These are phyloP conservation scores for Cryoendolithus antarcticus DNA, from an alignment of 2,329 filamentous ascomycete genomes.

Conservation along the genomic window DNA sequence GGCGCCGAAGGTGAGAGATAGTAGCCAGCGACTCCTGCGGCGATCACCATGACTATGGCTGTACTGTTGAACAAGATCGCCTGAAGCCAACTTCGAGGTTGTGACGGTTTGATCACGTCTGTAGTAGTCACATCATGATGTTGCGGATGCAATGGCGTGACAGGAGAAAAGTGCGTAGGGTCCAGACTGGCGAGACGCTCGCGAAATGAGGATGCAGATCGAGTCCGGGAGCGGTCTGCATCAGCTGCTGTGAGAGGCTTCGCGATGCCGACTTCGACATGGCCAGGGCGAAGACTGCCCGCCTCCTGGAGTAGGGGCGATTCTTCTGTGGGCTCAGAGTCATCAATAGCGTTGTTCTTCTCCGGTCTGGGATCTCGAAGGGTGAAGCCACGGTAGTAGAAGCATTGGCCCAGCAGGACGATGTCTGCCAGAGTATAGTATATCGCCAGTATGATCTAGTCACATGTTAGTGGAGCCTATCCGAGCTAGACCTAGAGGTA, in stretches of 20 bases:
- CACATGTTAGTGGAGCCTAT: background rate
- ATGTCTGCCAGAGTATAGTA: conserved; percentile 91
- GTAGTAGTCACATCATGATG: conserved; percentile 22
- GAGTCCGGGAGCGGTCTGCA: conserved; percentile 14
- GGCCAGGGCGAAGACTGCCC: conserved; percentile 1
- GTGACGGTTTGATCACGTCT: conserved; percentile 26
- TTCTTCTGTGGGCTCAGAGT: conserved; percentile 19
- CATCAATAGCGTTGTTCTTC: conserved; percentile 11
- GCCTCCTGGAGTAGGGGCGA: conserved; percentile 16
- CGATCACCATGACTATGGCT: conserved; percentile 68
- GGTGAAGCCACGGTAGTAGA: conserved; percentile 82
- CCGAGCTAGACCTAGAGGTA: no score
- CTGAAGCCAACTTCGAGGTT: conserved; percentile 30
- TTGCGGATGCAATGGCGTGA: conserved; percentile 60
- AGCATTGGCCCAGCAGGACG: conserved; percentile 76
- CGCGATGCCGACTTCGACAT: no score
- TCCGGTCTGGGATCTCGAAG: conserved; percentile 60
- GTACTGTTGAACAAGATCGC: conserved; percentile 59
- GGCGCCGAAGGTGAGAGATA: conserved; percentile 49
- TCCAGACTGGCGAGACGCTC: conserved; percentile 47
- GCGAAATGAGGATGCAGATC: conserved; percentile 28
- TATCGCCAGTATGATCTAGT: conserved; percentile 69
- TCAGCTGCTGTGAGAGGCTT: conserved; percentile 12
- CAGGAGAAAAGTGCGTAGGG: conserved; percentile 62
- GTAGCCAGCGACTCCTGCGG: conserved; percentile 77